A percentile compares a stretch with the other conserved stretches of the same genome.
phyloP scores from a whole-genome alignment of 1,284 basidiomycete species.

The Moesziomyces sp. region DNA sequence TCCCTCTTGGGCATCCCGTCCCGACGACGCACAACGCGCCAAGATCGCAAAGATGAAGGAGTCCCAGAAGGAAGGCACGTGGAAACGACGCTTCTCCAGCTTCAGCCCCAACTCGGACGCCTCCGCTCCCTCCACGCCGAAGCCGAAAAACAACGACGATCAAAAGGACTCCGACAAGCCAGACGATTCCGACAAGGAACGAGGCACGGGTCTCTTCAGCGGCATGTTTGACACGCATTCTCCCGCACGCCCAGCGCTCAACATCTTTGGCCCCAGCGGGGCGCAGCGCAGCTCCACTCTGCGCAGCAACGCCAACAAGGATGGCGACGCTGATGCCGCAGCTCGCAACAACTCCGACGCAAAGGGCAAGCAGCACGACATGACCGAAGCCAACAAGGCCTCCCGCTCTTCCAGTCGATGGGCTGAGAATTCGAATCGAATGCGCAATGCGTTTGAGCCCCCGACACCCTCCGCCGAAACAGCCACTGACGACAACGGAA shows the following conservation, averaged over 20 bases:
- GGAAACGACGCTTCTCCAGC: slow-evolving; percentile 39
- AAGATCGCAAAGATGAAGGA: slow-evolving; percentile 56
- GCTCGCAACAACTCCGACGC: slow-evolving; percentile 1
- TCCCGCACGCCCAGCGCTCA: slow-evolving; percentile 22
- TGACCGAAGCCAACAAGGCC: slow-evolving; percentile 4
- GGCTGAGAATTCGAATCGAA: slow-evolving; percentile 43
- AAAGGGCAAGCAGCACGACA: slow-evolving; percentile 17
- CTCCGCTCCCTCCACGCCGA: slow-evolving; percentile 15
- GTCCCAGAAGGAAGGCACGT: slow-evolving; percentile 30
- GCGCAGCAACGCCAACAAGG: slow-evolving; percentile 8
- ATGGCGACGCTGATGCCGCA: slow-evolving; percentile 19
- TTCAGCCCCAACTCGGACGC: slow-evolving; percentile 12
- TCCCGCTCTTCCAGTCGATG: slow-evolving; percentile 25
- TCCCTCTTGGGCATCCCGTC: slow-evolving; percentile 56
- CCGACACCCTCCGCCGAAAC: slow-evolving; percentile 29
- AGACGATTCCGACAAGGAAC: neutral
- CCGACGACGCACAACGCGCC: slow-evolving; percentile 53
- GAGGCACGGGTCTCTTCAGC: slow-evolving; percentile 14
- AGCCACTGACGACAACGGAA: neutral
- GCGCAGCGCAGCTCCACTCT: slow-evolving; percentile 9
- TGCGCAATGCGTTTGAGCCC: slow-evolving; percentile 47
- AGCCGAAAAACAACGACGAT: slow-evolving; percentile 20
- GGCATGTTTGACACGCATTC: slow-evolving; percentile 24
- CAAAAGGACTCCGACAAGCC: slow-evolving; percentile 8
- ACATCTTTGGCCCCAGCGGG: slow-evolving; percentile 24